Evolutionary conservation across 2,329 filamentous ascomycete species (phyloP).

Genomic region (Aspergillus piperis): DNA sequence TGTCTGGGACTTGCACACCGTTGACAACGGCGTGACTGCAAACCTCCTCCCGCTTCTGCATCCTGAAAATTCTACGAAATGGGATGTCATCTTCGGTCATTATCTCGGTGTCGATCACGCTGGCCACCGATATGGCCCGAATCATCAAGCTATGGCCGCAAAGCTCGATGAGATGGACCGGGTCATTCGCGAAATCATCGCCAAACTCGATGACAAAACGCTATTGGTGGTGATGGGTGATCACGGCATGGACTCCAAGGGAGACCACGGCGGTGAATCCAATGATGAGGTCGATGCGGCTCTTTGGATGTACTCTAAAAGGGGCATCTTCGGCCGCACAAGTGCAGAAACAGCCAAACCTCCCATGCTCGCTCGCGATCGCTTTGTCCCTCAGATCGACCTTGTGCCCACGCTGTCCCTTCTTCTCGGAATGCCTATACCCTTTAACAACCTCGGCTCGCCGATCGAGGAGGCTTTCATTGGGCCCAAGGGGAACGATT

Average conservation of each 20-base stretch:
- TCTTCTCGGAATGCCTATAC: slow-evolving; percentile 85
- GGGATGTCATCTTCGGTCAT: slow-evolving; percentile 95
- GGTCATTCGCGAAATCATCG: slow-evolving; percentile 71
- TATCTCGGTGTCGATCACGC: slow-evolving; percentile 96
- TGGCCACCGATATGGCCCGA: slow-evolving; percentile 90
- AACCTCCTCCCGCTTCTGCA: slow-evolving; percentile 78
- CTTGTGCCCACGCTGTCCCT: slow-evolving; percentile 89
- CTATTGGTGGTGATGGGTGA: slow-evolving; percentile 97
- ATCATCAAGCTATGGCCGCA: slow-evolving; percentile 85
- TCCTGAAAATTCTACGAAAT: slow-evolving; percentile 64
- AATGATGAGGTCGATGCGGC: slow-evolving; percentile 94
- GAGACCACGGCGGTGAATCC: slow-evolving; percentile 97
- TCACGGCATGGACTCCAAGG: slow-evolving; percentile 96
- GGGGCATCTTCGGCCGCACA: slow-evolving; percentile 77
- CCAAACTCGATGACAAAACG: slow-evolving; percentile 77
- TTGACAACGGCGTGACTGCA: slow-evolving; percentile 91
- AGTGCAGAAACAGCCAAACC: slow-evolving; percentile 60
- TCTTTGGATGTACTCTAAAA: slow-evolving; percentile 97
- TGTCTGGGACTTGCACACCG: slow-evolving; percentile 95
- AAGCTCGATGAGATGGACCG: slow-evolving; percentile 91
- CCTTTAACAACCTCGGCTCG: slow-evolving; percentile 90
- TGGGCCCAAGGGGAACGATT: slow-evolving; percentile 67
- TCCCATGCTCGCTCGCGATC: slow-evolving; percentile 69
- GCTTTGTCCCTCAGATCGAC: slow-evolving; percentile 81
- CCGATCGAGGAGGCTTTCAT: slow-evolving; percentile 94